Base-by-base conservation (phyloP, 371 early-diverging fungal species). In the Mucor circinelloides region DNA sequence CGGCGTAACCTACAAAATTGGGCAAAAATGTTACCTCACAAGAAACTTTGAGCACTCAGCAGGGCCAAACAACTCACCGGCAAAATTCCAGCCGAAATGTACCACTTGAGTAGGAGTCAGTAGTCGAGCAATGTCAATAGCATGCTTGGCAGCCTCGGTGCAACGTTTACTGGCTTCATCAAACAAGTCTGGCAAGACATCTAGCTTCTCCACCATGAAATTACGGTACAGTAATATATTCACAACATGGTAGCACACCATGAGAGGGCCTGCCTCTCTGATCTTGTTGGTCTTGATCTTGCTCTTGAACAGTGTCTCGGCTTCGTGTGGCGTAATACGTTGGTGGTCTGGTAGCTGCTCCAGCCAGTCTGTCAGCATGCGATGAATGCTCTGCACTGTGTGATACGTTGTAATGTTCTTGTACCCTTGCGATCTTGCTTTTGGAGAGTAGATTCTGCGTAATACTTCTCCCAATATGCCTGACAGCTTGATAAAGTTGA, bases 141-240 rank as follows among this genome's bases (percentile, higher is more conserved):
- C 70, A 38, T 67, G 75, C 54, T 81, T 85, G 10, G 87, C 87
- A 0, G 87, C 82, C 27, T 76, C 75, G 8, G 79, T 81, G 36
- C 85, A 85, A 25, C 77, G 80, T 28, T 68, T 63, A 25, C 19
- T 65, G 8, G 77, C 71, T 23, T 67, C 63, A 10, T 63, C 56
- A 46, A 42, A 77, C 60, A 62, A 69, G 44, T 65, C 76, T n/a
- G 68, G 54, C 21, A 56, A 58, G 9, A 64, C 60, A 8, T 71
- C 58, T 13, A 64, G 54, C 32, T 60, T 66, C 42, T 75, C 70
- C 1, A 78, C 70, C 27, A 83, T 64, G 46, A 77, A 87, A 1
- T 85, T 87, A 15, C 88, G 77, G 60, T 87, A 83, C 10, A 89
- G 66, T 27, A 89, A 66, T 23, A 89, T 80, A 4, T 67, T 63